Evolutionary conservation across 345 rosid species (phyloP), one percentile per base, ranked within the genome.

Genomic region (Eucalyptus lansdowneana): DNA sequence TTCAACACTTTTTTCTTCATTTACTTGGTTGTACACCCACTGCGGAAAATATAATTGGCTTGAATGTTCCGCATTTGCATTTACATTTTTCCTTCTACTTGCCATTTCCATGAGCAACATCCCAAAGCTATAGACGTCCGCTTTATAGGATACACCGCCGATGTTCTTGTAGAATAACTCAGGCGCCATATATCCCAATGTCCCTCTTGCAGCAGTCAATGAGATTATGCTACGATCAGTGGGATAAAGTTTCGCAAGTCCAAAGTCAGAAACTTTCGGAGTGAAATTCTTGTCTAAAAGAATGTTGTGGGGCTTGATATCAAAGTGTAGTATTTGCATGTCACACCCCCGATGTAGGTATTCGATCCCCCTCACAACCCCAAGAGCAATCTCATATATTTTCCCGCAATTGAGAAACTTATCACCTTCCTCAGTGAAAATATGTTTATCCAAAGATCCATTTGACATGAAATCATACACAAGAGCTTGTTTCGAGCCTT

Each of bases 351-450:
- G 31, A 60, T 60, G 69, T 60, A 60, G 13, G 2, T 60, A 27
- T 27, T 0, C 69, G 12, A 60, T 27, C 16, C 69, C 69, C 31
- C 3, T 60, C 3, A 16, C 31, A 16, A 27, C 69, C 31, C 69
- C 31, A 60, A 60, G 69, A 60, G 69, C 16, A 0, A 60, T 60
- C 1, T 60, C 16, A 12, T 12, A 11, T 27, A 60, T 29, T 27
- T 13, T 60, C 69, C 3, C 27, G 4, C 12, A 27, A 13, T 27
- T 16, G 13, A 60, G 69, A 21, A 53, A 53, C 25, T 53, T 53
- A 1, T 60, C 69, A 6, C 4, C 69, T 60, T 60, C 31, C 8
- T 60, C 0, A 0, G 8, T 1, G 7, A 60, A 27, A 60, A 60
- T 60, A 2, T 3, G 69, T 16, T 60, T 60, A 60, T 60, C 69